Evolutionary conservation across 2,329 filamentous ascomycete species (phyloP), one percentile per base, ranked within the genome.

Genomic region (Seiridium cupressi): DNA sequence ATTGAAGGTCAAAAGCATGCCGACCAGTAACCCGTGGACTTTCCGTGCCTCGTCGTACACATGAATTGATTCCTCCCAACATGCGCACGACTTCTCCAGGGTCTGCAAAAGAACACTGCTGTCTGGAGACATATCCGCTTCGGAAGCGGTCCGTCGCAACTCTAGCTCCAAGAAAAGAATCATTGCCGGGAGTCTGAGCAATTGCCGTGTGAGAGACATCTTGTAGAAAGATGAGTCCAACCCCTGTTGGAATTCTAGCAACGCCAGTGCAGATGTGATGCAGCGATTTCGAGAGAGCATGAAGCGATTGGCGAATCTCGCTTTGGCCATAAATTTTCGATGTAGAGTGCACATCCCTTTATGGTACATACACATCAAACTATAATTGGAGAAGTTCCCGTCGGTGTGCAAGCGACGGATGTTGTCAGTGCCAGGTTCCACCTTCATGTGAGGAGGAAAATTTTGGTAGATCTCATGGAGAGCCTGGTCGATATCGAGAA

Each of bases 311-410:
- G 67, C 60, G 35, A 5, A 31, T 13, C 57, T 40, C 8, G 42
- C 58, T 38, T 57, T 62, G 47, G 76, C 74, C 38, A 83, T 73
- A 66, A 79, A 83, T 18, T 77, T 77, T 31, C 81, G 73, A 63
- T 84, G 81, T 13, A 84, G 70, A 3, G 81, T 76, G 63, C 79
- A 81, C 44, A 81, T 74, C 4, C 77, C 80, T 62, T 80, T 81
- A 36, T 83, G 73, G 61, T 81, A 83, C n/a, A 83, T 73, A 56
- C 81, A 72, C 42, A 83, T 76, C 4, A 84, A 68, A 73, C 67
- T 82, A 3, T 77, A 78, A 51, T 81, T 77, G 40, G 79, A 76
- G 66, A 80, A 78, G 0, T 73, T 36, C 34, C 44, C 31, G 9
- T 38, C 44, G 40, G 57, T 26, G 18, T 26, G 18, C 18, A 26